Conservation (phyloP, 2,329 filamentous ascomycete species). For the Capronia epimyces region DNA sequence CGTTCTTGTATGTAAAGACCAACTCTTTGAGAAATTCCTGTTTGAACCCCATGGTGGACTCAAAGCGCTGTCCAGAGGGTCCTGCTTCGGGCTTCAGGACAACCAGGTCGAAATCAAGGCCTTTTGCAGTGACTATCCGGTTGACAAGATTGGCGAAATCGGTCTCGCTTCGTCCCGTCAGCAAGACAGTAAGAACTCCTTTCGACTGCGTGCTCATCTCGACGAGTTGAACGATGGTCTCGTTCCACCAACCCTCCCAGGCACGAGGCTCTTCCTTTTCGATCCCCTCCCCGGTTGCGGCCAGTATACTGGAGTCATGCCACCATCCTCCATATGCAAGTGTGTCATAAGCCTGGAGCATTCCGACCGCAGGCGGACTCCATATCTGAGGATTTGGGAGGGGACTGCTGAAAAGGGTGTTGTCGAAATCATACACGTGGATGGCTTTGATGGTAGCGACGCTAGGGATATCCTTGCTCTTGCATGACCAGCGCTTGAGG, state of each 20-base stretch:
- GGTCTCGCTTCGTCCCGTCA: constrained; percentile 78
- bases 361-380: constrained; percentile 70
- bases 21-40: constrained; percentile 73
- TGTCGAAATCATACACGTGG: constrained; percentile 97
- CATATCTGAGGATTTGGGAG: constrained; percentile 84
- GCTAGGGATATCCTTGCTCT: constrained; percentile 60
- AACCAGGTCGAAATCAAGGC: constrained; percentile 80
- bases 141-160: constrained; percentile 74
- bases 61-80: constrained; percentile 71
- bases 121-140: constrained; percentile 71
- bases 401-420: constrained; percentile 88
- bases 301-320: constrained; percentile 84
- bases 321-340: constrained; percentile 91
- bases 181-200: constrained; percentile 74
- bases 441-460: constrained; percentile 67
- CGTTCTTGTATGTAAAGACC: constrained; percentile 76
- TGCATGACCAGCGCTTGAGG: constrained; percentile 77
- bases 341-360: constrained; percentile 67
- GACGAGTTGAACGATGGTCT: constrained; percentile 75
- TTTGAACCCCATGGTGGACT: constrained; percentile 87
- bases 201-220: constrained; percentile 75
- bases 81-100: constrained; percentile 80
- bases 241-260: constrained; percentile 97
- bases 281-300: constrained; percentile 75
- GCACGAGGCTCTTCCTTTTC: constrained; percentile 75